A percentile compares a stretch with the other conserved stretches of the same genome.
Conservation (phyloP, 768 basidiomycete species). For the Tricholoma saponaceum region DNA sequence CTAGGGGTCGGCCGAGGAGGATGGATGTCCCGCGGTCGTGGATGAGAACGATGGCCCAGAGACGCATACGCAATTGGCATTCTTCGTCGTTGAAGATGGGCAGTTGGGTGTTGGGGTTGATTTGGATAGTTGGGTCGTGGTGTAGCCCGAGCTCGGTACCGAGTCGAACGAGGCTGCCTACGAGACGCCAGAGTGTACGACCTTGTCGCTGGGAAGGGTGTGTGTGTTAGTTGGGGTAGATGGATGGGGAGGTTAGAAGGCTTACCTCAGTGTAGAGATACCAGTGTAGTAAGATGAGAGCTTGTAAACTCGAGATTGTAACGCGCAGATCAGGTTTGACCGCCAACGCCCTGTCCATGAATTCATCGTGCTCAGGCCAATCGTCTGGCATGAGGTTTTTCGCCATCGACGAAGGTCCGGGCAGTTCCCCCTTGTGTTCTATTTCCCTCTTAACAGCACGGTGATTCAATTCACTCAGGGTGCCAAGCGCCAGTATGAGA, state of each 20-base stretch:
- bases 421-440: constrained; percentile 30
- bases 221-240: constrained; percentile 1
- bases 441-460: constrained; percentile 52
- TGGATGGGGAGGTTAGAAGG: neutral
- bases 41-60: constrained; percentile 82
- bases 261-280: constrained; percentile 84
- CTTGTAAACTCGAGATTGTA: constrained; percentile 78
- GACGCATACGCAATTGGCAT: constrained; percentile 70
- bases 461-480: constrained; percentile 78
- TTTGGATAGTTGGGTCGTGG: constrained; percentile 74
- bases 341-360: constrained; percentile 73
- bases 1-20: constrained; percentile 80
- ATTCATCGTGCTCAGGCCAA: constrained; percentile 84
- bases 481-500: constrained; percentile 74
- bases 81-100: constrained; percentile 69
- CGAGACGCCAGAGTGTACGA: constrained; percentile 84
- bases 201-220: constrained; percentile 64
- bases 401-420: constrained; percentile 34
- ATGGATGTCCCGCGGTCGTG: constrained; percentile 89
- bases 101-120: constrained; percentile 34
- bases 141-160: constrained; percentile 83
- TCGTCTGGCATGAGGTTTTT: constrained; percentile 60
- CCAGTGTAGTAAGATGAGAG: constrained; percentile 82
- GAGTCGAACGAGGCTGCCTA: constrained; percentile 78
- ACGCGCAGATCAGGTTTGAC: constrained; percentile 82